A percentile compares a stretch with the other conserved stretches of the same genome.
phyloP scores from a whole-genome alignment of 1,284 basidiomycete genomes.

The Tylopilus sp. region DNA sequence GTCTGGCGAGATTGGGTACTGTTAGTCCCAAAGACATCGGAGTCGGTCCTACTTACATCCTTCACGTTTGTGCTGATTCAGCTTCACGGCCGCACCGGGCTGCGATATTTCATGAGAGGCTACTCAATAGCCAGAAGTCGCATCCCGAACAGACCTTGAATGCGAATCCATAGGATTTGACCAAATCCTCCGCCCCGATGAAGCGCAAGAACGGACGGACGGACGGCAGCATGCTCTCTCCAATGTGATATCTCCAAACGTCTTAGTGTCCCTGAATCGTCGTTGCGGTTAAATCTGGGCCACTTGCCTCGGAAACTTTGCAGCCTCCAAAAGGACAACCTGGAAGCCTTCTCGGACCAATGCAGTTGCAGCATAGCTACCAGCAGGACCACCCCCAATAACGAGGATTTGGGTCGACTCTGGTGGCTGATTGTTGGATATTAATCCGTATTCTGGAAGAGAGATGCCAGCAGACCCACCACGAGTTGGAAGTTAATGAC shows the following conservation, averaged over 20 bases:
- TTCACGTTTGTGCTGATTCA: conserved; percentile 1
- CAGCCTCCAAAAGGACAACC: background rate
- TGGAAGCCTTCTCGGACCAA: background rate
- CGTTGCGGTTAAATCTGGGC: no score
- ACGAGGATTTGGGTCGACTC: background rate
- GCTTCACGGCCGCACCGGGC: background rate
- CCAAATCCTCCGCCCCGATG: background rate
- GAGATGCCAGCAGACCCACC: background rate
- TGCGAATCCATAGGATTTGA: background rate
- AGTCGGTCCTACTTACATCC: background rate
- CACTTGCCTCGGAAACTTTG: background rate
- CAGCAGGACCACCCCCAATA: background rate
- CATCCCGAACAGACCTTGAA: background rate
- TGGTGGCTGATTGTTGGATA: background rate
- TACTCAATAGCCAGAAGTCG: background rate
- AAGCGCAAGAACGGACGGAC: background rate
- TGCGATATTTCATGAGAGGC: background rate
- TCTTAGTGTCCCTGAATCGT: background rate
- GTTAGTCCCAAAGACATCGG: background rate
- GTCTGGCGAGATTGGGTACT: background rate
- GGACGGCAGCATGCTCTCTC: background rate
- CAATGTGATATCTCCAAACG: background rate
- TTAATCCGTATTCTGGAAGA: background rate
- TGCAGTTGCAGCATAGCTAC: background rate
- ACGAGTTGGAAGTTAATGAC: background rate